These are phyloP conservation scores for Calonectria montana DNA, from an alignment of 2,329 filamentous ascomycete species.

Conservation along the genomic window DNA sequence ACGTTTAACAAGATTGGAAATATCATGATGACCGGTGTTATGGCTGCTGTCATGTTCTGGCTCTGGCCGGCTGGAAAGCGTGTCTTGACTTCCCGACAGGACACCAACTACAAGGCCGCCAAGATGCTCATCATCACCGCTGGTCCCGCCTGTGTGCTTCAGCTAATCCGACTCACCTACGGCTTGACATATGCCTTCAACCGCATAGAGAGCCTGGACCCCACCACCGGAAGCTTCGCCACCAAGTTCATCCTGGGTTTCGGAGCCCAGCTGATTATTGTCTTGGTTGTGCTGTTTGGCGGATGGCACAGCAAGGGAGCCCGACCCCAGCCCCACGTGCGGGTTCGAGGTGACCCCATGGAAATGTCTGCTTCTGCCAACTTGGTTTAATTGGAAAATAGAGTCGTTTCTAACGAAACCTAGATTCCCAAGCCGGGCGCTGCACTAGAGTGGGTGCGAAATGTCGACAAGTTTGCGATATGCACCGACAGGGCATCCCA, in stretches of 20 bases:
- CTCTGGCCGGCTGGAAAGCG: conserved; percentile 15
- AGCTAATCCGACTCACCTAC: conserved; percentile 22
- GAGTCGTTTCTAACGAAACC: neutral
- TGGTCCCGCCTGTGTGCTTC: conserved; percentile 4
- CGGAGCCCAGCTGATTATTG: conserved; percentile 12
- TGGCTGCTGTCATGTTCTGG: conserved; percentile 12
- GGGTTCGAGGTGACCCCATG: neutral
- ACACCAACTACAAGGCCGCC: conserved; percentile 19
- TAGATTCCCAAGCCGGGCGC: neutral
- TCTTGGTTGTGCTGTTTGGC: conserved; percentile 2
- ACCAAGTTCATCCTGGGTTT: conserved; percentile 16
- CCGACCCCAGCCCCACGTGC: conserved; percentile 6
- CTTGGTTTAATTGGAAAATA: neutral
- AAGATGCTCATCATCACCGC: conserved; percentile 15
- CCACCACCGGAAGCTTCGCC: conserved; percentile 7
- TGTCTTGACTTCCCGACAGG: neutral
- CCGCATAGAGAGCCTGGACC: conserved; percentile 3
- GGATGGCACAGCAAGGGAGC: conserved; percentile 18
- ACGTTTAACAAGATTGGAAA: conserved; percentile 19
- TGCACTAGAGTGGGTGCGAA: neutral
- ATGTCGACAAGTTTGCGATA: neutral
- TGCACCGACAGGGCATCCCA: neutral
- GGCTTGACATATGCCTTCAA: conserved; percentile 18
- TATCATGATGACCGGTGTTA: conserved; percentile 1
- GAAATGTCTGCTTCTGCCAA: neutral